Evolutionary conservation across 768 basidiomycete genomes (phyloP).

Genomic region (Kwoniella dejecticola): DNA sequence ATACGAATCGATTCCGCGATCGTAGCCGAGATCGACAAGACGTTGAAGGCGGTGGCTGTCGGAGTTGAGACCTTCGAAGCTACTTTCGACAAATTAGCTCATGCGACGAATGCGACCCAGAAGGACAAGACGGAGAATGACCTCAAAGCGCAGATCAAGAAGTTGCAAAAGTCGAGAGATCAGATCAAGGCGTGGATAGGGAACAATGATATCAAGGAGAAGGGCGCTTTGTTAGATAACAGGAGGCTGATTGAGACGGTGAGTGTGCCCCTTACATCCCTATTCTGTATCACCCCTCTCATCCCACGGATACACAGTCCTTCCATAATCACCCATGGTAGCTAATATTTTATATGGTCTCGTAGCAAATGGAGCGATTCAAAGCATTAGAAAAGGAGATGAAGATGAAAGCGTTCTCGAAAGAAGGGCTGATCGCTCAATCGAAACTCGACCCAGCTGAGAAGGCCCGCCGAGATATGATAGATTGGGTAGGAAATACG

Average conservation of each 20-base stretch:
- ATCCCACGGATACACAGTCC: too few species aligned
- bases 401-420: conserved; percentile 99
- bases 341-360: too few species aligned
- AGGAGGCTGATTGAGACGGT: conserved; percentile 96
- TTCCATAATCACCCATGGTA: too few species aligned
- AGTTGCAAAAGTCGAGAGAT: conserved; percentile 77
- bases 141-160: conserved; percentile 98
- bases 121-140: conserved; percentile 97
- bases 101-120: conserved; percentile 92
- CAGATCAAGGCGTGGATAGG: conserved; percentile 96
- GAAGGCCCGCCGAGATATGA: conserved; percentile 88
- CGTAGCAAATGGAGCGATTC: conserved; percentile 99
- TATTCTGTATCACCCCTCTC: too few species aligned
- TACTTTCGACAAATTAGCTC: conserved; percentile 98
- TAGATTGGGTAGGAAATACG: conserved; percentile 77
- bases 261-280: too few species aligned
- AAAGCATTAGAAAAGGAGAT: conserved; percentile 99
- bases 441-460: conserved; percentile 94
- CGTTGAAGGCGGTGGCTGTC: conserved; percentile 92
- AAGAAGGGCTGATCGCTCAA: conserved; percentile 93
- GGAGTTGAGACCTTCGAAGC: conserved; percentile 67
- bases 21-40: conserved; percentile 95
- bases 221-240: conserved; percentile 85
- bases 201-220: conserved; percentile 99
- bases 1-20: neutral